A percentile compares a stretch with the other conserved stretches of the same genome.
Conservation (phyloP, 1,284 basidiomycete genomes). For the Cutaneotrichosporon arboriforme region DNA sequence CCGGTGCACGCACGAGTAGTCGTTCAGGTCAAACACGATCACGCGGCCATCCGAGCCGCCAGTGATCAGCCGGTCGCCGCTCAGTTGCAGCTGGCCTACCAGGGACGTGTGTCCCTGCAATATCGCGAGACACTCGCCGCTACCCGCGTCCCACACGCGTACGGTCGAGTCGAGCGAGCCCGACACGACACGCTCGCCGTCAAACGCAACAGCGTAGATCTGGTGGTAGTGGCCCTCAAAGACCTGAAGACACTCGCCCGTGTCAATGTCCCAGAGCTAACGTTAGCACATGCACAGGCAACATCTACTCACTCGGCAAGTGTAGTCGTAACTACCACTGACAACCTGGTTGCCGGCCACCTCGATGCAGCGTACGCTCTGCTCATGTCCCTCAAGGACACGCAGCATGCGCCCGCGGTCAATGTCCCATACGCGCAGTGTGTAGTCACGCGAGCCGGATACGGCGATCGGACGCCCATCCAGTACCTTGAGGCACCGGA, state of each 20-base stretch:
- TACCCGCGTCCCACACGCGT: conserved; percentile 74
- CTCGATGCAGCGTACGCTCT: conserved; percentile 83
- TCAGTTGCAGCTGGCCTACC: conserved; percentile 87
- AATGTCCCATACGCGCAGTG: conserved; percentile 89
- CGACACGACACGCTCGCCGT: conserved; percentile 76
- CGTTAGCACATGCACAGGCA: conserved; percentile 2
- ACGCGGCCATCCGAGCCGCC: conserved; percentile 92
- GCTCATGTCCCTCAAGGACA: conserved; percentile 69
- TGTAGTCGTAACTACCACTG: conserved; percentile 85
- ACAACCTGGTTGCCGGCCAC: conserved; percentile 73
- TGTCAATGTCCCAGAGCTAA: conserved; percentile 77
- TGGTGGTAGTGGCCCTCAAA: conserved; percentile 86
- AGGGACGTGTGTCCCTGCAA: conserved; percentile 91
- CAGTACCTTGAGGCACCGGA: conserved; percentile 83
- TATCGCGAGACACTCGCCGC: conserved; percentile 74
- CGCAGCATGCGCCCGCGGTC: conserved; percentile 66
- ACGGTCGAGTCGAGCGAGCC: conserved; percentile 90
- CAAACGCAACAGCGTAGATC: conserved; percentile 90
- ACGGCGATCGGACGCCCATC: conserved; percentile 82
- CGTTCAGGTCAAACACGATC: conserved; percentile 74
- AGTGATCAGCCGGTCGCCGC: conserved; percentile 68
- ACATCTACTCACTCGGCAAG: conserved; percentile 60
- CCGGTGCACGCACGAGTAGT: conserved; percentile 50
- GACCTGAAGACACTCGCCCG: conserved; percentile 75
- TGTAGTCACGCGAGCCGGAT: conserved; percentile 80